These are phyloP conservation scores for Solanum paucissectum DNA, from an alignment of 257 asterid species.

Conservation along the genomic window DNA sequence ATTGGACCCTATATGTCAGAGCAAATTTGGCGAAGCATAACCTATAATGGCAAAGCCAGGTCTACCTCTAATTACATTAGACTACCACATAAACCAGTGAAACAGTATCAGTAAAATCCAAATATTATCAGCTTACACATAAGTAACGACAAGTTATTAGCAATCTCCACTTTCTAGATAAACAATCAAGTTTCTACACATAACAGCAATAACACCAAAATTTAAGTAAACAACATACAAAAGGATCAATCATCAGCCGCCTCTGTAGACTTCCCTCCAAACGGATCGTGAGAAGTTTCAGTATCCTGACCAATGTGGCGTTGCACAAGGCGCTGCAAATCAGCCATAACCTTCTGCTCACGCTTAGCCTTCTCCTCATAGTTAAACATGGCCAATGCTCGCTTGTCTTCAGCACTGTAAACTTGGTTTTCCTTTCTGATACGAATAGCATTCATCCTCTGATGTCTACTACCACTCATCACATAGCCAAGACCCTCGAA, in stretches of 20 bases:
- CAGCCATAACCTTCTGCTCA: conserved; percentile 97
- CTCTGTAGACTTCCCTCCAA: conserved; percentile 54
- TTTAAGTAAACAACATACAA: background rate
- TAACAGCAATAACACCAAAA: background rate
- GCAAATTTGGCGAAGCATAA: background rate
- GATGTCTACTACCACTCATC: conserved; percentile 99
- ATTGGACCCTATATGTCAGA: background rate
- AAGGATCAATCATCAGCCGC: conserved; percentile 44
- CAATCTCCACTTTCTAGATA: background rate
- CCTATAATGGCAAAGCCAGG: background rate
- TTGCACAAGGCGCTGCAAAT: conserved; percentile 88
- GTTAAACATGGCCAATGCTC: conserved; percentile 96
- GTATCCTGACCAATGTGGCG: conserved; percentile 87
- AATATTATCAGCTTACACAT: background rate
- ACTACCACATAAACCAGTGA: background rate
- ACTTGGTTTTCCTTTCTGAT: conserved; percentile 97
- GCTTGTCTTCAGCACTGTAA: conserved; percentile 93
- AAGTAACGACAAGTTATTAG: background rate
- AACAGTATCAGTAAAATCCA: background rate
- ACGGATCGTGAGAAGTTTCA: conserved; percentile 86
- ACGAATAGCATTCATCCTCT: conserved; percentile 99
- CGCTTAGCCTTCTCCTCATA: conserved; percentile 98
- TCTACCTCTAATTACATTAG: background rate
- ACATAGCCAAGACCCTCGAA: conserved; percentile 91
- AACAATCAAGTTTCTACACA: background rate